These are phyloP conservation scores for Puccinia hordei DNA, from an alignment of 1,284 basidiomycete species.

Conservation along the genomic window DNA sequence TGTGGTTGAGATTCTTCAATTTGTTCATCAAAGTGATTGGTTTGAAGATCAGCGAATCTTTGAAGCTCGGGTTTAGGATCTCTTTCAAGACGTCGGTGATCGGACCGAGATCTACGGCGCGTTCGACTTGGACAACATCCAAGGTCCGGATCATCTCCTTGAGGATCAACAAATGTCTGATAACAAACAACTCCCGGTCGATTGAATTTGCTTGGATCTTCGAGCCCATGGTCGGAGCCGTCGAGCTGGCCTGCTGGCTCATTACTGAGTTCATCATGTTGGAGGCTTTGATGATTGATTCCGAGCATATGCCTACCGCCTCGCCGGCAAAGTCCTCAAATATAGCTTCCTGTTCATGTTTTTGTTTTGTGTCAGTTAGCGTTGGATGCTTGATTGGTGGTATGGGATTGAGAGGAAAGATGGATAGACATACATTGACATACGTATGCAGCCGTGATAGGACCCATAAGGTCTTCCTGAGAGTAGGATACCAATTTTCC, in stretches of 20 bases:
- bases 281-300: conserved; percentile 73
- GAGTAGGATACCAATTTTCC: conserved; percentile 83
- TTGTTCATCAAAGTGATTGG: conserved; percentile 11
- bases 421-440: conserved; percentile 70
- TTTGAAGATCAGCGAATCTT: conserved; percentile 52
- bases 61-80: conserved; percentile 59
- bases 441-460: conserved; percentile 82
- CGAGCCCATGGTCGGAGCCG: conserved; percentile 58
- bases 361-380: not conserved
- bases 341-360: conserved; percentile 70
- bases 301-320: conserved; percentile 75
- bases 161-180: conserved; percentile 82
- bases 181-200: conserved; percentile 79
- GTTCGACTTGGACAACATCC: conserved; percentile 65
- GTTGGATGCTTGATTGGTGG: not conserved
- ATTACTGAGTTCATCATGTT: conserved; percentile 65
- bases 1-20: conserved; percentile 26
- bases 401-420: not conserved
- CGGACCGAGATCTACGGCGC: conserved; percentile 61
- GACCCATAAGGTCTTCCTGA: conserved; percentile 82
- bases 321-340: conserved; percentile 93
- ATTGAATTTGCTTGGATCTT: conserved; percentile 58
- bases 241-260: conserved; percentile 52
- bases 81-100: conserved; percentile 59
- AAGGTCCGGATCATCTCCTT: conserved; percentile 82